Evolutionary conservation across 2,329 filamentous ascomycete species (phyloP).

Genomic region (Trichoderma polysporum): DNA sequence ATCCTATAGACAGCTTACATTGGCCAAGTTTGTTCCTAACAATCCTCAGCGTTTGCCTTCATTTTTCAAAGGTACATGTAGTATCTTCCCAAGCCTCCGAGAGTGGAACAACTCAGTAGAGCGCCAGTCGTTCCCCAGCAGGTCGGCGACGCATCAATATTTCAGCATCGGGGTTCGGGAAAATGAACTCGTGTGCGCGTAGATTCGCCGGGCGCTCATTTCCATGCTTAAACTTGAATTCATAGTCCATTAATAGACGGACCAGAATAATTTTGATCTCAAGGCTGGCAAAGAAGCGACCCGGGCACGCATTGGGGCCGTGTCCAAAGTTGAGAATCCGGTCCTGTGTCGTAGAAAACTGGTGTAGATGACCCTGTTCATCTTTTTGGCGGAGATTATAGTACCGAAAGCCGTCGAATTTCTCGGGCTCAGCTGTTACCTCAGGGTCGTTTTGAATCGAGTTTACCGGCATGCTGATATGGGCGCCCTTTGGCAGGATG

Average conservation of each 20-base stretch:
- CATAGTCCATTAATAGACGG: conserved; percentile 48
- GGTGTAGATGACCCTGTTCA: conserved; percentile 32
- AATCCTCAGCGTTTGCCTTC: neutral
- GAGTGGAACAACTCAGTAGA: neutral
- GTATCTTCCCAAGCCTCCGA: neutral
- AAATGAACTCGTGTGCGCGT: neutral
- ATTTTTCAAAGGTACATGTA: neutral
- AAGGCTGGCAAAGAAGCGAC: conserved; percentile 51
- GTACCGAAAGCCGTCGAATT: conserved; percentile 49
- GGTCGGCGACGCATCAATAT: neutral
- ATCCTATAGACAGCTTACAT: neutral
- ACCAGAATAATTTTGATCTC: conserved; percentile 52
- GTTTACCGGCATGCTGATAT: conserved; percentile 9
- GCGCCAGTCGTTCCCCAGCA: neutral
- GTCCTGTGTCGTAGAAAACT: conserved; percentile 50
- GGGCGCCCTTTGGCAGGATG: conserved; percentile 2
- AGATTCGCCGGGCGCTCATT: neutral
- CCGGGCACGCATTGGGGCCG: conserved; percentile 51
- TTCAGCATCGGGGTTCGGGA: neutral
- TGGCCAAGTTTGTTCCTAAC: neutral
- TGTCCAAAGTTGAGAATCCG: conserved; percentile 52
- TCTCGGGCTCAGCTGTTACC: conserved; percentile 32
- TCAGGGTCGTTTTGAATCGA: conserved; percentile 30
- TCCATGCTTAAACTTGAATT: conserved; percentile 38
- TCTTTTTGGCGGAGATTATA: conserved; percentile 42